Evolutionary conservation across 2,329 filamentous ascomycete genomes (phyloP), one percentile per base, ranked within the genome.

Genomic region (Helotiales sp.): DNA sequence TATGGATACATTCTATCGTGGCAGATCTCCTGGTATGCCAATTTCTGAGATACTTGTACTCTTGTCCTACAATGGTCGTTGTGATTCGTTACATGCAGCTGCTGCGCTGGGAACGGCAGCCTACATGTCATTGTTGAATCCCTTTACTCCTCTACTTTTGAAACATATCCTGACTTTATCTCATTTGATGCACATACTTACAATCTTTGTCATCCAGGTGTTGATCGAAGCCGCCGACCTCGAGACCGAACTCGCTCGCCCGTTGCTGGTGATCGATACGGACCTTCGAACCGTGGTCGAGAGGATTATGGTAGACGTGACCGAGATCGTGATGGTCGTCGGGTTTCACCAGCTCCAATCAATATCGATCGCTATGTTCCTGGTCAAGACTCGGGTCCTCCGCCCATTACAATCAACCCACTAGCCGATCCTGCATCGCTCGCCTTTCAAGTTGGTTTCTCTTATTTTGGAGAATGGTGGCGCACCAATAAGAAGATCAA

Each of bases 391-490:
- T 79, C 76, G 65, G 76, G 76, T 37, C 81, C 83, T 26, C 78
- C 85, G 32, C 82, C 85, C 8, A 79, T 85, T 15, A 81, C 83
- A 0, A 79, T 83, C 20, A 94, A 94, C 72, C 91, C 91, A 8
- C 81, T 95, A 2, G 84, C 86, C 13, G 91, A 95, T 69, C 92
- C 92, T 1, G 83, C 91, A 73, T 87, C 87, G 68, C 83, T 95
- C 10, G 87, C 91, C 2, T 93, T 91, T 70, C 92, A 95, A 77
- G 92, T 94, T 64, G 92, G 92, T 1, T 95, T 95, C 79, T 94
- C 91, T 15, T 95, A 91, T 78, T 95, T 93, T 74, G 89, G 92
- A 20, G 92, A 95, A 78, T 95, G 92, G 92, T 95, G 92, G 92
- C 87, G 92, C 68, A 84, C 89, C 71, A 93, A 94, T 73, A 91